Base-by-base conservation (phyloP, 73 alveolate species). In the Paramecium sonneborni region DNA sequence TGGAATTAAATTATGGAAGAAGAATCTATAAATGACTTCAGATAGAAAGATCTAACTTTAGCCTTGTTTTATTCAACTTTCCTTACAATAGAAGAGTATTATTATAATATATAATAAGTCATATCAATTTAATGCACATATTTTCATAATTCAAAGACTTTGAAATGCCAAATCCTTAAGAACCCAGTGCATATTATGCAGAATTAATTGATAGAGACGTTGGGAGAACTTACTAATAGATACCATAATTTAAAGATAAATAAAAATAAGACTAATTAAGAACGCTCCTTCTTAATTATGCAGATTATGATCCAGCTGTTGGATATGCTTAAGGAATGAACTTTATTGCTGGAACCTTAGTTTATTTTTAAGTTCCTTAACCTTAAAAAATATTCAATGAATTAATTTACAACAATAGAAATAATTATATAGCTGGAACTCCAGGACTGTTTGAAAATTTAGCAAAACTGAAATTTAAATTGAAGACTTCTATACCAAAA, bases 281-380 rank as follows among this genome's bases (percentile, higher is more conserved):
- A 23, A 92, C 95, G 57, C 93, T 97, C 12, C 94, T 97, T 18
- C 70, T 90, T 5, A 94, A 97, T 20, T 93, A 94, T 52, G 99
- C 99, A 3, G 93, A 93, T 93, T 95, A 92, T 58, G 95, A 96
- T 85, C 98, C 99, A 23, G 98, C 96, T 79, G 95, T 97, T 52
- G 98, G 97, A 44, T 97, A 97, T 92, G 96, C 98, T 52, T 95
- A 97, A 95, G 99, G 99, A 85, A 97, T 97, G 99, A 97, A 97
- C 92, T 97, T 97, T 89, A 92, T 97, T 21, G 99, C 96, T 26
- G 99, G 98, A 18, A 96, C 97, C 69, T 85, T 97, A 57, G 93
- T 92, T 52, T 85, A 72, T n/a, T 72, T 35, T 72, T 9, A 72
- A 28, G 62, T 72, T 35, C 86, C 86, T 35, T 8, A 72, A 35